Base-by-base conservation (phyloP, 495 filamentous ascomycete genomes). In the Chaetomidium leptoderma region DNA sequence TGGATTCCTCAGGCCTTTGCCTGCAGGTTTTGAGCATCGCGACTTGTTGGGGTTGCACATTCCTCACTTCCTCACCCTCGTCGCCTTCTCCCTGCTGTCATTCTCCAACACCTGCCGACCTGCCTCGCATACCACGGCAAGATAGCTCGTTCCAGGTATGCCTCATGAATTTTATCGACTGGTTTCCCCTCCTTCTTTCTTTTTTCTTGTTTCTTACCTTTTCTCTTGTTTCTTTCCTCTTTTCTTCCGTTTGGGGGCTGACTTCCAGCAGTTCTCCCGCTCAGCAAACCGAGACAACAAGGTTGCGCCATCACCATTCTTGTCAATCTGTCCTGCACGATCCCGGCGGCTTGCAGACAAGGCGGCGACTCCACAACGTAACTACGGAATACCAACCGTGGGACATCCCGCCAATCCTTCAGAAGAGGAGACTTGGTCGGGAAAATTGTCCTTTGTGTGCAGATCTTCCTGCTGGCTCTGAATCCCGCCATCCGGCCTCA, bases 391-490 rank as follows among this genome's bases (percentile, higher is more conserved):
- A 37, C 17, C 26, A 30, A 33, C 26, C 51, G 27, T 29, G 24
- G 36, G 50, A 35, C 36, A 17, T n/a, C 19, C 32, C 21, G 10
- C 44, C 33, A 32, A 42, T 6, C 45, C 54, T 16, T 33, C 54
- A 36, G 36, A 43, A 8, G 26, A 49, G 27, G 37, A 43, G 23
- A 1, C 48, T 24, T 21, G 33, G 32, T 35, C 13, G 26, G 33
- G 36, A 33, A 44, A 32, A 57, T 33, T 52, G 46, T 10, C 32
- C 9, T 52, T n/a, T 39, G n/a, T 39, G n/a, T 36, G 48, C 59
- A 47, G 59, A 61, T 57, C 59, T 54, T 49, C 24, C 29, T 21
- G 24, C 29, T 30, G 53, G 8, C 39, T 32, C 19, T 16, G 21
- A 46, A 54, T 23, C 57, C 23, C 40, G 7, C 43, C 5, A 10